A percentile compares a stretch with the other conserved stretches of the same genome.
Evolutionary conservation across 2,329 filamentous ascomycete species (phyloP).

Genomic region (Rosellinia necatrix): DNA sequence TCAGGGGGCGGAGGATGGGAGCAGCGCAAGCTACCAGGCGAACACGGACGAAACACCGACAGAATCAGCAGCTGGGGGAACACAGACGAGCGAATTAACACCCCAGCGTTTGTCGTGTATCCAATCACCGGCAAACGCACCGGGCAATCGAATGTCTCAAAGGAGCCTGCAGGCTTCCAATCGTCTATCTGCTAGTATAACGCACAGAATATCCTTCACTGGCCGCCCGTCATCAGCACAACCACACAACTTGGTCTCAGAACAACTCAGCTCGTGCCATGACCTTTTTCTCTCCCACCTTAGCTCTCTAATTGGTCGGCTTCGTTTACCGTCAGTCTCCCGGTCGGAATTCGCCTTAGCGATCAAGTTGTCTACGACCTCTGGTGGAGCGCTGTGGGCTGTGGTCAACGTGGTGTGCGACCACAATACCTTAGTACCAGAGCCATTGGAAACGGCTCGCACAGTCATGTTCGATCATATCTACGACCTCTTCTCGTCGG

Average conservation of each 20-base stretch:
- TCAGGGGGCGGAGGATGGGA: constrained; percentile 40
- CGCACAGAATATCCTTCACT: constrained; percentile 80
- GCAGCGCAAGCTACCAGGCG: constrained; percentile 48
- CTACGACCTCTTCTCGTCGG: constrained; percentile 78
- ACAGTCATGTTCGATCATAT: constrained; percentile 80
- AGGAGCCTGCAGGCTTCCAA: constrained; percentile 46
- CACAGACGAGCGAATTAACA: constrained; percentile 44
- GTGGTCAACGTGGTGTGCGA: constrained; percentile 83
- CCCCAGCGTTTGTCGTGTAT: constrained; percentile 55
- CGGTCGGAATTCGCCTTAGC: constrained; percentile 80
- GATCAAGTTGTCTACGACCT: constrained; percentile 81
- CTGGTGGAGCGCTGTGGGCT: constrained; percentile 77
- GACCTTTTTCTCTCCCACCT: constrained; percentile 89
- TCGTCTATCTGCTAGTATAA: constrained; percentile 58
- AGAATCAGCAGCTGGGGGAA: constrained; percentile 45
- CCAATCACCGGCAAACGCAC: constrained; percentile 42
- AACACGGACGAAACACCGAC: constrained; percentile 41
- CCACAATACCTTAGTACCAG: constrained; percentile 71
- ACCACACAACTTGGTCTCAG: constrained; percentile 78
- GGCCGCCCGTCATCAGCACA: constrained; percentile 65
- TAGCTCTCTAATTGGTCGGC: constrained; percentile 86
- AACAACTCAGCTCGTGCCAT: constrained; percentile 77
- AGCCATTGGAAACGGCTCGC: constrained; percentile 70
- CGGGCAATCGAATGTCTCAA: constrained; percentile 44
- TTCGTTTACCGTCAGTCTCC: constrained; percentile 91